These are phyloP conservation scores for Termitomyces sp. DNA, from an alignment of 768 basidiomycete genomes.

Conservation along the genomic window DNA sequence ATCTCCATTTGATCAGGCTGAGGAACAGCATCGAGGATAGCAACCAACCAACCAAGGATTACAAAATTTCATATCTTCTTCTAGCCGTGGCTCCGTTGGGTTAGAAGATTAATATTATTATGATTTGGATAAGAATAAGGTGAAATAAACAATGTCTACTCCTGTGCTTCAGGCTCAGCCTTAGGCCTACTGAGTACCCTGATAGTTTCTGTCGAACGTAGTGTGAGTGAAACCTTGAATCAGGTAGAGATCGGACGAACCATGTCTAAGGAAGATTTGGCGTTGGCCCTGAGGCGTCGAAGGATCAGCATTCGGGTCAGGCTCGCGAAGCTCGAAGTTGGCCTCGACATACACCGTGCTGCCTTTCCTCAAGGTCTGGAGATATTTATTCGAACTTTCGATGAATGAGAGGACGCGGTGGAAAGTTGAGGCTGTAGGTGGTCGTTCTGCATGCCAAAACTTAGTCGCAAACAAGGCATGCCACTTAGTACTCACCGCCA, in stretches of 20 bases:
- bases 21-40: slow-evolving; percentile 1
- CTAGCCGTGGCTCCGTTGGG: neutral
- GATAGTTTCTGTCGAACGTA: slow-evolving; percentile 40
- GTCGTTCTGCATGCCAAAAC: slow-evolving; percentile 36
- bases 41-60: neutral
- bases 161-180: slow-evolving; percentile 1
- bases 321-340: slow-evolving; percentile 68
- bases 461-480: neutral
- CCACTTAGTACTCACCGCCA: slow-evolving; percentile 41
- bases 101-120: neutral
- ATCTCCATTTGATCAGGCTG: slow-evolving; percentile 35
- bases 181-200: slow-evolving; percentile 34
- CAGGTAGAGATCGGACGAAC: slow-evolving; percentile 30
- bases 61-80: neutral
- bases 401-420: slow-evolving; percentile 74
- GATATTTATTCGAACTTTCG: slow-evolving; percentile 53
- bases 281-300: slow-evolving; percentile 66
- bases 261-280: slow-evolving; percentile 79
- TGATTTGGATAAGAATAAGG: neutral
- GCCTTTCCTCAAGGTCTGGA: slow-evolving; percentile 64
- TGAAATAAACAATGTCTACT: neutral
- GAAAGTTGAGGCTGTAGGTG: slow-evolving; percentile 56
- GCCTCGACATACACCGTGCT: slow-evolving; percentile 79
- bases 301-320: slow-evolving; percentile 61
- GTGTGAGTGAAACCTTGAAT: neutral